A percentile compares a stretch with the other conserved stretches of the same genome.
Conservation (phyloP, 805 yeast species). For the Metschnikowia drakensbergensis region DNA sequence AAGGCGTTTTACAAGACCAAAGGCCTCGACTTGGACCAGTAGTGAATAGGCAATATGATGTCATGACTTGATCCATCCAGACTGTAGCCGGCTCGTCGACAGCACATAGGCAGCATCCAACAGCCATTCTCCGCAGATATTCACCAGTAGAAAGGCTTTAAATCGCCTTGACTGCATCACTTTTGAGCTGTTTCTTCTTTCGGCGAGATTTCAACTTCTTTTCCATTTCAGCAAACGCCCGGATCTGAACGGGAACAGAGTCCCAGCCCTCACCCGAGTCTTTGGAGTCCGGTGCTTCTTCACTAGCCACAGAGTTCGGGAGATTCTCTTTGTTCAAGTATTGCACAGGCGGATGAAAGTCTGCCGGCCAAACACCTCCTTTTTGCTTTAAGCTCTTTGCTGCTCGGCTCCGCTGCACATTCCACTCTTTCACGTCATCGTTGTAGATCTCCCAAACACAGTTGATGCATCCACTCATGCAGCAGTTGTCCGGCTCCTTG, state of each 20-base stretch:
- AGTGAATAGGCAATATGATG: neutral
- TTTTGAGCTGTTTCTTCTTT: slow-evolving; percentile 1
- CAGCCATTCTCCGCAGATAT: too few species aligned
- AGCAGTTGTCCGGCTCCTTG: slow-evolving; percentile 88
- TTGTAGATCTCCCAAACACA: slow-evolving; percentile 95
- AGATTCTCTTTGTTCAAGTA: slow-evolving; percentile 30
- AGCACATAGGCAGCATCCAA: too few species aligned
- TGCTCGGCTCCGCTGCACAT: slow-evolving; percentile 54
- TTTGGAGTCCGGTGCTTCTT: slow-evolving; percentile 16
- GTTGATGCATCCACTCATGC: slow-evolving; percentile 95
- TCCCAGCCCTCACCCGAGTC: slow-evolving; percentile 31
- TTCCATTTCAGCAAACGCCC: slow-evolving; percentile 83
- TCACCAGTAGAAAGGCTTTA: too few species aligned
- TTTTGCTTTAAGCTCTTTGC: slow-evolving; percentile 34
- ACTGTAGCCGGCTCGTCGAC: too few species aligned
- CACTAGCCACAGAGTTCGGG: slow-evolving; percentile 30
- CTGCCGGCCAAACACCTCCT: slow-evolving; percentile 44
- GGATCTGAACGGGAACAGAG: slow-evolving; percentile 67
- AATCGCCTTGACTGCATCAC: neutral
- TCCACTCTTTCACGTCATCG: slow-evolving; percentile 87
- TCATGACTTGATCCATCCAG: neutral
- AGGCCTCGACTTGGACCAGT: slow-evolving; percentile 45
- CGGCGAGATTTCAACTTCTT: slow-evolving; percentile 49
- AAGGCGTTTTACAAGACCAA: slow-evolving; percentile 51
- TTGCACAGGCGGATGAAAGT: slow-evolving; percentile 39